Conservation (phyloP, 2,329 filamentous ascomycete genomes). For the Fusarium tjaetaba region DNA sequence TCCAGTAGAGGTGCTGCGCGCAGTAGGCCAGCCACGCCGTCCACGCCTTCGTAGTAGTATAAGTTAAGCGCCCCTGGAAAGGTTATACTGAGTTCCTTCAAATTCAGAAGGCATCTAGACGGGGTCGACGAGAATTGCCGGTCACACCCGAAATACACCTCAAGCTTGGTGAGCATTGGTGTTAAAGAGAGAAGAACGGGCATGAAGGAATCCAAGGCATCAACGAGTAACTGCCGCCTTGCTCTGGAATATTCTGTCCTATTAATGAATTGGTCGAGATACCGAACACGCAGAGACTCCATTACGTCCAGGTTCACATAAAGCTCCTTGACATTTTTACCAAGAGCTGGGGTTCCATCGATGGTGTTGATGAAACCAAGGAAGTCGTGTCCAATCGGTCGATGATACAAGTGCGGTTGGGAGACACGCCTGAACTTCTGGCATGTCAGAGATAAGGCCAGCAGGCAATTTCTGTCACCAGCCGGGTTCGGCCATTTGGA, state of each 20-base stretch:
- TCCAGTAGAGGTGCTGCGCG: not conserved
- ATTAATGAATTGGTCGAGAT: no score
- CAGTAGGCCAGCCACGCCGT: not conserved
- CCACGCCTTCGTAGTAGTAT: no score
- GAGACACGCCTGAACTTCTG: not conserved
- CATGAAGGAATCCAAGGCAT: no score
- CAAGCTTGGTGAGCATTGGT: no score
- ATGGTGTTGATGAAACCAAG: not conserved
- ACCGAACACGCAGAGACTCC: not conserved
- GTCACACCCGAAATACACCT: no score
- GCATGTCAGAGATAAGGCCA: not conserved
- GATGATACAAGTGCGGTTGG: not conserved
- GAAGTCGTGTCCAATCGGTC: not conserved
- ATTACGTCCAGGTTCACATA: not conserved
- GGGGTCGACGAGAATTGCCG: no score
- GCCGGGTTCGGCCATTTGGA: rapidly evolving
- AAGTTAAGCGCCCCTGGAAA: no score
- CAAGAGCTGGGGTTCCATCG: rapidly evolving
- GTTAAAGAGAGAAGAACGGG: no score
- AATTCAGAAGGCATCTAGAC: no score
- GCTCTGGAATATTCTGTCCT: no score
- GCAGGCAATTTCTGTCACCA: not conserved
- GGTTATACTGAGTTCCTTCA: not conserved
- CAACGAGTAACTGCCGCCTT: no score
- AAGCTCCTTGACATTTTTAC: not conserved